Evolutionary conservation across 306 rosid genomes (phyloP), one percentile per base, ranked within the genome.

Genomic region (Trifolium repens): DNA sequence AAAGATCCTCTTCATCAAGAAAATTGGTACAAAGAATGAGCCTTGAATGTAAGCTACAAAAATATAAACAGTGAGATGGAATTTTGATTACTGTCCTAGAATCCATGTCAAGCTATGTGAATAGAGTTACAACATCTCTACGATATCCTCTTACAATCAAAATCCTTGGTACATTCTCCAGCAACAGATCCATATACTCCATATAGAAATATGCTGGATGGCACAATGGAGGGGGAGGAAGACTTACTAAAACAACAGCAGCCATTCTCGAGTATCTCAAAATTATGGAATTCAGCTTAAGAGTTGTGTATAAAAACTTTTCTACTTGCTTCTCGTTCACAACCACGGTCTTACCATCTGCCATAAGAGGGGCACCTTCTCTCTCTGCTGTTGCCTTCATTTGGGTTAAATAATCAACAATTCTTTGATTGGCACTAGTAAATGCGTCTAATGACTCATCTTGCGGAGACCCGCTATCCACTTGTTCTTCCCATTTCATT

Each of bases 181-280:
- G 93, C 88, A 96, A 92, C 80, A 92, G 81, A 88, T 96, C 99
- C 98, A 96, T 90, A 82, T 96, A 96, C 79, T 96, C 99, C 99
- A 96, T 92, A 69, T 96, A 96, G 84, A 96, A 89, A 67, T 92
- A 96, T 8, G 85, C 84, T 0, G 99, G 99, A 79, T 96, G 99
- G 84, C 89, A 85, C 53, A 85, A 10, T 5, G 99, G 99, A 10
- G 99, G 99, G 3, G 99, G 99, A 14, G 99, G 99, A 50, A 96
- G 82, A 78, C 99, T 96, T 68, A 96, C 96, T 7, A 96, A 89
- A 32, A 96, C 99, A 22, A 96, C 99, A 2, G 99, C 92, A 32
- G 99, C 99, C 99, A 96, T 92, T 87, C 98, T 92, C 2, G 99
- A 96, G 87, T 96, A 90, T 81, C 96, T 85, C 71, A 96, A 85